phyloP scores from a whole-genome alignment of 768 basidiomycete genomes.

The Naganishia onofrii region DNA sequence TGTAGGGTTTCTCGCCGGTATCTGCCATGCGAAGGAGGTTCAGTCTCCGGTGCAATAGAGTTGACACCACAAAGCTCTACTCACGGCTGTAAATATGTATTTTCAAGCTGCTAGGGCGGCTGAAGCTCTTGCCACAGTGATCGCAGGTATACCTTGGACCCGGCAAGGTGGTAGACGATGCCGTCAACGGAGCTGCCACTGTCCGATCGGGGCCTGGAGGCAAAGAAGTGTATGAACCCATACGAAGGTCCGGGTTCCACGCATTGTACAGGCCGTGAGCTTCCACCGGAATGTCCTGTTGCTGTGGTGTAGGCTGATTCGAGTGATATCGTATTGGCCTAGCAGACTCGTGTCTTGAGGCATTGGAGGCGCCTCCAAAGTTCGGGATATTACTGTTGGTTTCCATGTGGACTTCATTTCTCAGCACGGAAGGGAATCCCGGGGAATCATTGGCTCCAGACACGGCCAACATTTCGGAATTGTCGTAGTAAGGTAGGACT shows the following conservation, averaged over 20 bases:
- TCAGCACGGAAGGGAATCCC: conserved; percentile 11
- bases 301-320: background rate
- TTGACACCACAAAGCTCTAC: conserved; percentile 21
- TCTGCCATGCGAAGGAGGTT: conserved; percentile 28
- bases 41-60: too few relatives aligned
- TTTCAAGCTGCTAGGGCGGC: conserved; percentile 46
- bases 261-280: background rate
- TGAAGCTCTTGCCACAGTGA: conserved; percentile 47
- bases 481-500: conserved; percentile 5
- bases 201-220: conserved; percentile 1
- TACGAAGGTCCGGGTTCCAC: background rate
- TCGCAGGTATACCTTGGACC: conserved; percentile 48
- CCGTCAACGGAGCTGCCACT: background rate
- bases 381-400: background rate
- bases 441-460: background rate
- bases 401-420: background rate
- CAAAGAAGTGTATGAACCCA: background rate
- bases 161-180: background rate
- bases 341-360: background rate
- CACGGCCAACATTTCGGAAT: background rate
- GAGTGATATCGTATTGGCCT: background rate
- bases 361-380: background rate
- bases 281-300: background rate
- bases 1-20: conserved; percentile 48
- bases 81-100: conserved; percentile 51